These are phyloP conservation scores for Metrosideros polymorpha DNA, from an alignment of 441 rosid species.

Conservation along the genomic window DNA sequence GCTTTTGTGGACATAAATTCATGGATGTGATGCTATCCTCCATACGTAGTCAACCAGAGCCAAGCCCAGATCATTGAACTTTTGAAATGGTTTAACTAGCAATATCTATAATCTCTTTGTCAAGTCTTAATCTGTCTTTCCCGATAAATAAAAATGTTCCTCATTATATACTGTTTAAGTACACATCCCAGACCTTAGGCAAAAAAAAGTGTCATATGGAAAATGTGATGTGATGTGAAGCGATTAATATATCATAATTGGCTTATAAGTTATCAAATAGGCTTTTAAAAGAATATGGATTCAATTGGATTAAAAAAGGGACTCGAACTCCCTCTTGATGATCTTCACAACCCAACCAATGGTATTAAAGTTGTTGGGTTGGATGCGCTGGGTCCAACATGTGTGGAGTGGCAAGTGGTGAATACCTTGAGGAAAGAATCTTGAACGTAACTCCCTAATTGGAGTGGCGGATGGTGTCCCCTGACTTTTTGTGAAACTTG, in stretches of 20 bases:
- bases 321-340: background rate
- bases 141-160: background rate
- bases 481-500: background rate
- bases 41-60: too few species aligned
- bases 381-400: background rate
- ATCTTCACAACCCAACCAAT: background rate
- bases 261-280: accelerated
- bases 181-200: background rate
- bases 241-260: background rate
- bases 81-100: too few species aligned
- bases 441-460: accelerated
- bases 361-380: background rate
- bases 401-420: background rate
- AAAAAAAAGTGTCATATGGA: background rate
- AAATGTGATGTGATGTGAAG: background rate
- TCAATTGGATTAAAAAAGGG: too few species aligned
- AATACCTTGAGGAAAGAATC: background rate
- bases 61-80: too few species aligned
- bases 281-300: accelerated
- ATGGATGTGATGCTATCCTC: too few species aligned
- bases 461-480: background rate
- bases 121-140: background rate
- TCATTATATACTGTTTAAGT: background rate
- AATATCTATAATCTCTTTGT: background rate
- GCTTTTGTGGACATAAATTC: too few species aligned